phyloP scores from a whole-genome alignment of 495 filamentous ascomycete species.

The Penicillium simplicissimum region DNA sequence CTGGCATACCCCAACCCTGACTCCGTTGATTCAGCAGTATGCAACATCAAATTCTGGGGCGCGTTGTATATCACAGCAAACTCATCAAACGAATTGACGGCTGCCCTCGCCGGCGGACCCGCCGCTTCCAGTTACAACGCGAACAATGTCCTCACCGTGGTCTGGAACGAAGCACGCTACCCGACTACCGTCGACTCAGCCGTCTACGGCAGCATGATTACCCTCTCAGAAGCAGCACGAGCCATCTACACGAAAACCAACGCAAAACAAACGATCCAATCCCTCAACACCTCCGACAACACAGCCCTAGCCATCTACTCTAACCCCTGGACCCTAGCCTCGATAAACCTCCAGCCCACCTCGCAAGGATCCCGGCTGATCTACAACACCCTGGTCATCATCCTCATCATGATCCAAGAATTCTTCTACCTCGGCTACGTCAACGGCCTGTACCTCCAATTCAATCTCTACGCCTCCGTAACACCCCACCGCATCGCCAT shows the following conservation, averaged over 20 bases:
- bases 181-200: conserved; percentile 40
- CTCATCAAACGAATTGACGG: conserved; percentile 38
- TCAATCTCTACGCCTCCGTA: conserved; percentile 44
- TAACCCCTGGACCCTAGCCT: conserved; percentile 42
- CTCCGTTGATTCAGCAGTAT: conserved; percentile 37
- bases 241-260: conserved; percentile 35
- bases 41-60: conserved; percentile 50
- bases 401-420: conserved; percentile 51
- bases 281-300: conserved; percentile 30
- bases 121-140: conserved; percentile 40
- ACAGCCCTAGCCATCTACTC: conserved; percentile 38
- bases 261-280: conserved; percentile 30
- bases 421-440: conserved; percentile 54
- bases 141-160: conserved; percentile 39
- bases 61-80: conserved; percentile 40
- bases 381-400: conserved; percentile 54
- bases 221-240: conserved; percentile 37
- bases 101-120: conserved; percentile 34
- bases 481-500: conserved; percentile 41
- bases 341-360: conserved; percentile 47
- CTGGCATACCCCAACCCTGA: conserved; percentile 26
- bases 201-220: conserved; percentile 29
- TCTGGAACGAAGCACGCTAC: conserved; percentile 57
- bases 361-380: conserved; percentile 50
- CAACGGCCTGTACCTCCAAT: conserved; percentile 43